Base-by-base conservation (phyloP, 2,329 filamentous ascomycete genomes). In the Epichloe glyceriae region DNA sequence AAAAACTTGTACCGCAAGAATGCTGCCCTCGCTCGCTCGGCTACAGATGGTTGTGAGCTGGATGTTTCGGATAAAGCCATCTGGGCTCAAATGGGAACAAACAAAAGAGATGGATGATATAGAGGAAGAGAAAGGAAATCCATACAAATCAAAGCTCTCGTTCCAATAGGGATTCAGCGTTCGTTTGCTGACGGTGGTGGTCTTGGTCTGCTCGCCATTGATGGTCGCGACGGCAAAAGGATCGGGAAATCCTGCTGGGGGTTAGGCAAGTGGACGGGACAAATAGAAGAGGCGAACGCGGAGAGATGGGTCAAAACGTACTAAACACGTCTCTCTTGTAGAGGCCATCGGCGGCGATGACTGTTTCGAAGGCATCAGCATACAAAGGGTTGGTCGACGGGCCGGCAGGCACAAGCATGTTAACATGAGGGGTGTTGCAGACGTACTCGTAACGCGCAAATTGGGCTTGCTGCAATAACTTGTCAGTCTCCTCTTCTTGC, bases 91-190 rank as follows among this genome's bases (percentile, higher is more conserved):
- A 15, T 11, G 15, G 20, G 20, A 38, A 26, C 17, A 43, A 30
- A 33, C 7, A 26, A 4, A 22, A 12, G 14, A 17, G 6, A 34
- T 2, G 5, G 15, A 49, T 19, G 34, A 26, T 10, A 11, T 11
- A 5, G 46, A 39, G 47, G 34, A 11, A 42, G 4, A 44, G 4
- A 39, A 46, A 56, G 52, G 54, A 44, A 53, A 38, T 54, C 64
- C 85, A 62, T 82, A 97, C 93, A 98, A 85, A 70, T 98, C 93
- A 73, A 98, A 98, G 65, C 83, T 89, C 74, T 98, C 93, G 70
- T 98, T 98, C 93, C 93, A 98, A 69, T 98, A 98, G n/a, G 93
- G 93, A 69, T 96, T 97, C 69, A 98, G 74, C 11, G 93, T 97
- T 71, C 93, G 86, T 72, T 96, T 97, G 68, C 93, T 95, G 59